Evolutionary conservation across 2,329 filamentous ascomycete genomes (phyloP).

Genomic region (Penicillium italicum): DNA sequence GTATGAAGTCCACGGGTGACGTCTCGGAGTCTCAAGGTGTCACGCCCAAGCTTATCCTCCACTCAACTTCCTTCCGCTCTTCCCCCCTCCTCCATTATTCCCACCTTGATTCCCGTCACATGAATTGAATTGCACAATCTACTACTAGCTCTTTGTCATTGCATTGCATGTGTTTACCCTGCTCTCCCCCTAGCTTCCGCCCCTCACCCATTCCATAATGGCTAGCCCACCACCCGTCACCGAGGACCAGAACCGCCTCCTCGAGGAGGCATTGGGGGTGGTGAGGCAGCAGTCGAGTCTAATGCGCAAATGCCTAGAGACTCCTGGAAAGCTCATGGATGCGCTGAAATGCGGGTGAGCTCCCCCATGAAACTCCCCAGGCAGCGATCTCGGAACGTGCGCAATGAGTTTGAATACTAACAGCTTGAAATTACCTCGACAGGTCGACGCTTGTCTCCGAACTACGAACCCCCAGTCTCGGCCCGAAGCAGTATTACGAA

Average conservation of each 20-base stretch:
- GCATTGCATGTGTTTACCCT: conserved; percentile 26
- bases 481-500: conserved; percentile 99
- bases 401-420: conserved; percentile 16
- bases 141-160: conserved; percentile 14
- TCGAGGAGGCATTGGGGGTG: conserved; percentile 93
- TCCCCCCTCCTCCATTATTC: conserved; percentile 1
- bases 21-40: conserved; percentile 18
- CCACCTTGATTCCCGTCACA: conserved; percentile 6
- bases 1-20: conserved; percentile 15
- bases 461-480: conserved; percentile 89
- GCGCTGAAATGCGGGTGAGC: conserved; percentile 97
- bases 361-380: conserved; percentile 16
- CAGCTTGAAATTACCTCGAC: conserved; percentile 12
- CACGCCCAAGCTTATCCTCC: conserved; percentile 20
- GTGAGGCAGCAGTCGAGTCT: conserved; percentile 95
- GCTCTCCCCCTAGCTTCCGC: conserved; percentile 19
- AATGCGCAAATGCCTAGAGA: conserved; percentile 97
- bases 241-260: conserved; percentile 83
- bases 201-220: conserved; percentile 39
- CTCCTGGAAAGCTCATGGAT: conserved; percentile 98
- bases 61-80: conserved; percentile 21
- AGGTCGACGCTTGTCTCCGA: conserved; percentile 99
- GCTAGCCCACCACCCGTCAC: conserved; percentile 57
- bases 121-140: conserved; percentile 5
- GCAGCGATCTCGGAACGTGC: conserved; percentile 23